Percentiles rank a stretch among this genome's conserved stretches.
Conservation (phyloP, 441 rosid species). For the Populus hybrid region DNA sequence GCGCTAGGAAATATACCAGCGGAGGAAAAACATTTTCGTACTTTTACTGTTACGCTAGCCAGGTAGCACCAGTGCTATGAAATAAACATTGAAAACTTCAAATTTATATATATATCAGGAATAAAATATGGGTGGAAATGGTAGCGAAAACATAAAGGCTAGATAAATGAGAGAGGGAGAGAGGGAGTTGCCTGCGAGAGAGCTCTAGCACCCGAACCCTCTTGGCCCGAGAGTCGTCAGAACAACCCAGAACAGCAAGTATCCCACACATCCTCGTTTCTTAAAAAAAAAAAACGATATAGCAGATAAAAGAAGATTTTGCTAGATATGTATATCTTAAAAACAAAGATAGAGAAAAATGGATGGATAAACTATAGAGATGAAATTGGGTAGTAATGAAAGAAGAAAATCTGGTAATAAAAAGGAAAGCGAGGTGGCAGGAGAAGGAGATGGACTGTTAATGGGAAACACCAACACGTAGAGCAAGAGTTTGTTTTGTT, state of each 20-base stretch:
- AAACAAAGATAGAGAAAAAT: background rate
- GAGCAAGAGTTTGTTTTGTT: background rate
- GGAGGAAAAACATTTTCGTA: too few relatives aligned
- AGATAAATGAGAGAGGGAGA: background rate
- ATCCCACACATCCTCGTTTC: conserved; percentile 67
- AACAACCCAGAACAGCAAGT: conserved; percentile 84
- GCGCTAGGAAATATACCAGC: too few relatives aligned
- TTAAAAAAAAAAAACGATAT: too few relatives aligned
- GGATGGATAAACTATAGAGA: background rate
- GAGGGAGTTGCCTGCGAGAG: conserved; percentile 69
- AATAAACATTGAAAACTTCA: background rate
- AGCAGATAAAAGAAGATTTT: background rate
- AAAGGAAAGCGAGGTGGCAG: background rate
- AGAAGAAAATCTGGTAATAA: background rate
- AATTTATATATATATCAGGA: background rate
- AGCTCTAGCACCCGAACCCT: conserved; percentile 94
- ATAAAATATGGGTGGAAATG: background rate
- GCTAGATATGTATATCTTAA: too few relatives aligned
- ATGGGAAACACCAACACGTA: conserved; percentile 19
- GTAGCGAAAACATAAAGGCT: background rate
- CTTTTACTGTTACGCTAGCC: background rate
- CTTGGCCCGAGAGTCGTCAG: conserved; percentile 82
- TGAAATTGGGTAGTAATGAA: background rate
- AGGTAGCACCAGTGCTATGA: background rate
- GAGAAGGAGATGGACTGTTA: conserved; percentile 14